Base-by-base conservation (phyloP, 371 early-diverging fungal genomes). In the Mortierella sp. region DNA sequence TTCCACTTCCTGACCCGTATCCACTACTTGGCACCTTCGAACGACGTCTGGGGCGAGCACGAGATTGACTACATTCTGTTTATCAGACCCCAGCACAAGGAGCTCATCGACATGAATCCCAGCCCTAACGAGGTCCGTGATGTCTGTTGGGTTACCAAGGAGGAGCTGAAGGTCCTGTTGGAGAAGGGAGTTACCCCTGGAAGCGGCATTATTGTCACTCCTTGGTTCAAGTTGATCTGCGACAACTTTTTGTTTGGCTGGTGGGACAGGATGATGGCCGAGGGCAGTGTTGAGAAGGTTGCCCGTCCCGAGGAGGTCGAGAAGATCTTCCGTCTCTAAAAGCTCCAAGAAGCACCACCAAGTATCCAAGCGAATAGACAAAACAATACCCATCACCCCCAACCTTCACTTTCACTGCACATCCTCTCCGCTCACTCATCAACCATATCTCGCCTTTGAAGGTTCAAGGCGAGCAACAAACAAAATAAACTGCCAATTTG, bases 181-280 rank as follows among this genome's bases (percentile, higher is more conserved):
- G 88, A 68, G 19, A 86, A 88, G 43, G 91, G 95, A 7, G 89
- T 92, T 74, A 86, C 70, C 47, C 71, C 76, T 66, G 68, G 55
- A 24, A 66, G 69, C 24, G 72, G 65, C 89, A 88, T 84, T 79
- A 91, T 86, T 50, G 88, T 98, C 79, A 99, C 99, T 14, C 99
- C 99, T 63, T 99, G 99, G 99, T 99, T 99, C 86, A 91, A 91
- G 76, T 87, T 98, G 64, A 98, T 99, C 77, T 96, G 94, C 76
- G 92, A 95, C 26, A 91, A 91, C 74, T 97, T 97, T 85, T 85
- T 99, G 80, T 97, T 95, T 88, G 91, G 92, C 73, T 99, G 99
- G 99, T 99, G 99, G 99, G 90, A 90, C 76, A 88, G 93, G 61
- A 86, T 98, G 70, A 40, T 79, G 45, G 47, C 45, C n/a, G 68